Base-by-base conservation (phyloP, 768 basidiomycete genomes). In the Tephrocybe sp. region DNA sequence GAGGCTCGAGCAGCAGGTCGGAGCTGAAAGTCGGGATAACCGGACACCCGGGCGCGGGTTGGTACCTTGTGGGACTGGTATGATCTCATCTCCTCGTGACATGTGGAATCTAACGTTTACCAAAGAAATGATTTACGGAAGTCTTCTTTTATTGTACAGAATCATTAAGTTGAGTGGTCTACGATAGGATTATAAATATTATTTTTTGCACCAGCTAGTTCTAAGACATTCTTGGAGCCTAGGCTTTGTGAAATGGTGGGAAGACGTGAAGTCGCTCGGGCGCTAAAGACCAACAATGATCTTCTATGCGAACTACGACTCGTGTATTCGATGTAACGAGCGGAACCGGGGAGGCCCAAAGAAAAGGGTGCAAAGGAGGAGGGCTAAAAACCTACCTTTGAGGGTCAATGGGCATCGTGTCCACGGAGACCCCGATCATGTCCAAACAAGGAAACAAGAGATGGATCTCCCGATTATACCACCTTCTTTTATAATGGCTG, bases 401-500 rank as follows among this genome's bases (percentile, higher is more conserved):
- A 47, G 48, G 53, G 53, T 48, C 47, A 26, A 19, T 32, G 43
- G 40, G 17, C 42, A 39, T 43, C 48, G 31, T 57, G 45, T 38
- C 26, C 39, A 50, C n/a, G 40, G 55, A 41, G 48, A 20, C 51
- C 44, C 50, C 58, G 61, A 62, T 62, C 59, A 45, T 16, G 43
- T 44, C 52, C 39, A 59, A 54, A 52, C 45, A 53, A 40, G 56
- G 54, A 46, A 58, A 53, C 31, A 34, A 56, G 52, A 65, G 56
- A 65, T 62, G 59, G 63, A 62, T 63, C 60, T 58, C 59, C 66
- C 65, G 69, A 67, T 71, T 54, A n/a, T n/a, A 46, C 49, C 53
- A 55, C 53, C n/a, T 52, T 62, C 69, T 67, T 70, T 75, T 76
- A 72, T 72, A 41, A 76, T 71, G 68, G 66, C 64, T 65, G 55